phyloP scores from a whole-genome alignment of 2,329 filamentous ascomycete species.

The Paracorniculantispora psalliotae region DNA sequence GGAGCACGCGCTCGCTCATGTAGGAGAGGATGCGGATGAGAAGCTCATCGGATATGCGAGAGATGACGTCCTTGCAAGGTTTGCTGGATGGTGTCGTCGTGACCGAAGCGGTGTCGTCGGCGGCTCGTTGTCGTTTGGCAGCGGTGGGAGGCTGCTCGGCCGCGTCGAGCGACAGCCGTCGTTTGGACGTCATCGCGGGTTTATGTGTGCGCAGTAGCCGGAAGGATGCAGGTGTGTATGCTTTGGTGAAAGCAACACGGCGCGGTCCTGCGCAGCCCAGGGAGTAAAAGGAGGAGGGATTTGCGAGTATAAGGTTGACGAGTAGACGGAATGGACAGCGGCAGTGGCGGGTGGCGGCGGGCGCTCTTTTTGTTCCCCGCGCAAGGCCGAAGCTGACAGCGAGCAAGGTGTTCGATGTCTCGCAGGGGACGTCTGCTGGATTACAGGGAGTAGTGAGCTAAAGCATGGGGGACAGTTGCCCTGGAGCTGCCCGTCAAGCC shows the following conservation, averaged over 20 bases:
- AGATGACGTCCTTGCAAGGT: conserved; percentile 54
- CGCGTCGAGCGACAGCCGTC: not conserved
- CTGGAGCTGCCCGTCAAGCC: not conserved
- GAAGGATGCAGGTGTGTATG: not conserved
- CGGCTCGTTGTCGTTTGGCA: not conserved
- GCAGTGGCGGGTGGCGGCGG: no score
- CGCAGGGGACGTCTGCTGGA: no score
- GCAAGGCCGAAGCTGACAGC: no score
- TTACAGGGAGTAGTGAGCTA: no score
- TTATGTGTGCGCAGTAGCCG: not conserved
- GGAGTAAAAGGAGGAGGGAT: no score
- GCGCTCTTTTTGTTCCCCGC: no score
- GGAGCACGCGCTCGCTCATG: conserved; percentile 64
- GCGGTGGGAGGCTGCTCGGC: not conserved
- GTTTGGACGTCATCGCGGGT: not conserved
- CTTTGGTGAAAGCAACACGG: no score
- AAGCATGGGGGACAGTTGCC: not conserved
- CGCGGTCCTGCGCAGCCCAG: no score
- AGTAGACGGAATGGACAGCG: no score
- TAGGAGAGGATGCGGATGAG: conserved; percentile 77
- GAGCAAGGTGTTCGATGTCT: no score
- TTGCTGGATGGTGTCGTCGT: not conserved
- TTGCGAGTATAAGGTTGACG: no score
- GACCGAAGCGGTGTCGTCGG: not conserved
- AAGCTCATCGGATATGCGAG: conserved; percentile 78